These are phyloP conservation scores for Microbotryum saponariae DNA, from an alignment of 1,284 basidiomycete species.

Conservation along the genomic window DNA sequence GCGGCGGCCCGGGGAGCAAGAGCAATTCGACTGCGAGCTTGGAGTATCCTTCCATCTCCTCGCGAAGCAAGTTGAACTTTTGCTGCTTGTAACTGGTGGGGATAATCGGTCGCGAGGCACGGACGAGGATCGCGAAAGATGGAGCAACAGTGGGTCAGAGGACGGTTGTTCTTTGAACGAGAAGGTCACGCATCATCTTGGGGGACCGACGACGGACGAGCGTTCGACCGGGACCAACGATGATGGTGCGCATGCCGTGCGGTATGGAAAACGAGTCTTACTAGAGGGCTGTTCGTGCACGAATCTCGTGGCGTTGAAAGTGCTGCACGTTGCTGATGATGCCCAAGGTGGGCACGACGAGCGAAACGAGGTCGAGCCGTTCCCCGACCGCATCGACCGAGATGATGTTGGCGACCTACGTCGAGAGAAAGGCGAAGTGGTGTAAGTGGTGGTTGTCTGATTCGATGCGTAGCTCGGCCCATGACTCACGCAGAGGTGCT, in stretches of 20 bases:
- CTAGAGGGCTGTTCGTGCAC: constrained; percentile 68
- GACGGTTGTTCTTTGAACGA: too few species aligned
- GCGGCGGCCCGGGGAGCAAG: constrained; percentile 64
- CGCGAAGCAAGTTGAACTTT: constrained; percentile 94
- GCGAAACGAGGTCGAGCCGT: constrained; percentile 57
- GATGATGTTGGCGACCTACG: constrained; percentile 52
- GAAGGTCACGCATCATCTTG: too few species aligned
- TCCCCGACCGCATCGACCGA: constrained; percentile 58
- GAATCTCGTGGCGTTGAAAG: constrained; percentile 66
- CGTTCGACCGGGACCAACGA: not conserved
- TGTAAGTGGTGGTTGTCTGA: not conserved
- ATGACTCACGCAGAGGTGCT: constrained; percentile 56
- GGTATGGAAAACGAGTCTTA: constrained; percentile 45
- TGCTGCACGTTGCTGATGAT: constrained; percentile 56
- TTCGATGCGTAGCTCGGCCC: constrained; percentile 1
- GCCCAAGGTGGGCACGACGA: constrained; percentile 50
- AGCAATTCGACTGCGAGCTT: constrained; percentile 81
- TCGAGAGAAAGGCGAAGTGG: not conserved
- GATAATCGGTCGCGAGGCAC: not conserved
- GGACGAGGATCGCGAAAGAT: not conserved
- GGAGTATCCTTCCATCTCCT: constrained; percentile 95
- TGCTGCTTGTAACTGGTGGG: constrained; percentile 76
- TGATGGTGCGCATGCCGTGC: constrained; percentile 4
- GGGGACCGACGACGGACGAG: too few species aligned
- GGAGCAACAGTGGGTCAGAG: constrained; percentile 1